Percentiles rank a stretch among this genome's conserved stretches.
Conservation (phyloP, 2,329 filamentous ascomycete genomes). For the Colletotrichum abscissum region DNA sequence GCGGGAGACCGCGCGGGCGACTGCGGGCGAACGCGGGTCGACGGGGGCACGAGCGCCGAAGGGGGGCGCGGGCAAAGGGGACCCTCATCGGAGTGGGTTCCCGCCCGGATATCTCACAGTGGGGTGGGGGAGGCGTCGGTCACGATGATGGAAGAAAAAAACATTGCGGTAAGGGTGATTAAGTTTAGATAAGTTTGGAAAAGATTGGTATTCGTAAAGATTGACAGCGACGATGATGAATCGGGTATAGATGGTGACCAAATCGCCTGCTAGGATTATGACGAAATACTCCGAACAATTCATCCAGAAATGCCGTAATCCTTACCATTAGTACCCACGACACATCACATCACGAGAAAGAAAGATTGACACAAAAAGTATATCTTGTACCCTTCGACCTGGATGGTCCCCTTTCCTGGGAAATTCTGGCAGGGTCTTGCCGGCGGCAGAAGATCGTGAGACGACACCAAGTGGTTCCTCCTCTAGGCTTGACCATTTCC, state of each 20-base stretch:
- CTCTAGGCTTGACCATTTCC: not conserved
- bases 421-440: not conserved
- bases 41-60: constrained; percentile 1
- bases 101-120: not conserved
- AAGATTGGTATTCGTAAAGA: not conserved
- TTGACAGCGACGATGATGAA: not conserved
- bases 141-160: not conserved
- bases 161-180: not conserved
- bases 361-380: not conserved
- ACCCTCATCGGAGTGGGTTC: not conserved
- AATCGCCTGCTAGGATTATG: not conserved
- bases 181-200: too few relatives aligned
- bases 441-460: constrained; percentile 18
- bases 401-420: too few relatives aligned
- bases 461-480: constrained; percentile 18
- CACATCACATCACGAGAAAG: not conserved
- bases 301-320: not conserved
- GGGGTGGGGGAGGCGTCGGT: not conserved
- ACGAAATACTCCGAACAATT: not conserved
- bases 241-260: not conserved
- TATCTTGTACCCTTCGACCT: not conserved
- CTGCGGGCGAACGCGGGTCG: not conserved
- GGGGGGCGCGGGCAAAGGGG: too few relatives aligned
- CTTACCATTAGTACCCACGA: not conserved
- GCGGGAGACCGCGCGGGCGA: too few relatives aligned